Evolutionary conservation across 371 early-diverging fungal species (phyloP).

Genomic region (Smittium culicis): DNA sequence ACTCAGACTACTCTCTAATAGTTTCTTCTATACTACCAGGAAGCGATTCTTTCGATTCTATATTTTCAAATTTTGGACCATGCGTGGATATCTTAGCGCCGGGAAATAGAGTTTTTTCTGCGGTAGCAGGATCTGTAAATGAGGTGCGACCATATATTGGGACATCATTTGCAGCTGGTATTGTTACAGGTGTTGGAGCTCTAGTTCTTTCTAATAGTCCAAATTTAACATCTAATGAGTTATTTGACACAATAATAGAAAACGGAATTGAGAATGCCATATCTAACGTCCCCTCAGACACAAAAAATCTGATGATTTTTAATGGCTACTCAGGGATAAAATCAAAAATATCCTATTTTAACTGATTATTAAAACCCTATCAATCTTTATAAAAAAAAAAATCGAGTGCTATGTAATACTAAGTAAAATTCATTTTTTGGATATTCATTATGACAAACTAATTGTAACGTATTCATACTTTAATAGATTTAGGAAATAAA

Average conservation of each 20-base stretch:
- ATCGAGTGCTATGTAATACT: no score
- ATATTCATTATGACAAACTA: no score
- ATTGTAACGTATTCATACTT: no score
- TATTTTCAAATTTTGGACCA: conserved; percentile 8
- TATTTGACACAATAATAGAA: not conserved
- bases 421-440: no score
- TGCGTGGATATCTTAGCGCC: conserved; percentile 11
- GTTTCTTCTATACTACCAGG: not conserved
- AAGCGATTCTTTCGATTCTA: not conserved
- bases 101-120: not conserved
- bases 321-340: conserved; percentile 7
- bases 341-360: not conserved
- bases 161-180: conserved; percentile 6
- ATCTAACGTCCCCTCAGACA: not conserved
- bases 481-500: no score
- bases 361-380: no score
- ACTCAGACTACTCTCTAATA: not conserved
- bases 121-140: not conserved
- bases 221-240: not conserved
- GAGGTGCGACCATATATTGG: not conserved
- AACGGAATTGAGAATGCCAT: not conserved
- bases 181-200: conserved; percentile 5
- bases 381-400: no score
- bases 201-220: not conserved
- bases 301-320: not conserved